Conservation (phyloP, 2,329 filamentous ascomycete species). For the Colletotrichum sp. region DNA sequence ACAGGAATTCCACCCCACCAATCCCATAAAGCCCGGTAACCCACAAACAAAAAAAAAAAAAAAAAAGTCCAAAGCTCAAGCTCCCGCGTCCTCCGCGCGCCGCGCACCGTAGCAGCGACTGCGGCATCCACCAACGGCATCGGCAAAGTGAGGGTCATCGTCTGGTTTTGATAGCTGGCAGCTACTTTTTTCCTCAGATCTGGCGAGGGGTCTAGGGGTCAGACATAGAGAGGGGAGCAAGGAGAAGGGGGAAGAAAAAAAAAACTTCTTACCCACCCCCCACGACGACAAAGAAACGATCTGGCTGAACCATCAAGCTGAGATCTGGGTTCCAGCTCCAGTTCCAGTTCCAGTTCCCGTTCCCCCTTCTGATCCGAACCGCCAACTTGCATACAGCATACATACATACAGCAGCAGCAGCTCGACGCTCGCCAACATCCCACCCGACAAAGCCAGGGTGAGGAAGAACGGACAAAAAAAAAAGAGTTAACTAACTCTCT, state of each 20-base stretch:
- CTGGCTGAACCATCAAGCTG: background rate
- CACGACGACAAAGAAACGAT: constrained; percentile 7
- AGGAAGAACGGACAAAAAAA: background rate
- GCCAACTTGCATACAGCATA: background rate
- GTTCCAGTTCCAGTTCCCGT: background rate
- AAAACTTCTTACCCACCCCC: constrained; percentile 1
- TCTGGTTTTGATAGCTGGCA: constrained; percentile 2
- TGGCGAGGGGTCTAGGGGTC: background rate
- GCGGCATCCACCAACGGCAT: background rate
- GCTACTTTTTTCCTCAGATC: background rate
- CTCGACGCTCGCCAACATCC: background rate
- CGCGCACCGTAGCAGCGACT: background rate
- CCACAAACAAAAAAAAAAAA: background rate
- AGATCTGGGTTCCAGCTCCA: background rate
- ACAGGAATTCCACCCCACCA: no score
- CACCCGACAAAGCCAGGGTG: background rate
- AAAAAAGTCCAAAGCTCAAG: constrained; percentile 8
- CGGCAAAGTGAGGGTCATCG: background rate
- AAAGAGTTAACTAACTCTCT: background rate
- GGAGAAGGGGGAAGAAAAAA: background rate
- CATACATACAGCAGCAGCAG: background rate
- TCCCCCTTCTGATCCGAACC: constrained; percentile 3
- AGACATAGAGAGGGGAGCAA: background rate
- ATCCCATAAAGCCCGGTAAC: no score
- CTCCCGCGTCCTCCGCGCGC: constrained; percentile 16